Percentiles rank a stretch among this genome's conserved stretches.
Conservation (phyloP, 169 alveolate species). For the Plasmodium adleri region DNA sequence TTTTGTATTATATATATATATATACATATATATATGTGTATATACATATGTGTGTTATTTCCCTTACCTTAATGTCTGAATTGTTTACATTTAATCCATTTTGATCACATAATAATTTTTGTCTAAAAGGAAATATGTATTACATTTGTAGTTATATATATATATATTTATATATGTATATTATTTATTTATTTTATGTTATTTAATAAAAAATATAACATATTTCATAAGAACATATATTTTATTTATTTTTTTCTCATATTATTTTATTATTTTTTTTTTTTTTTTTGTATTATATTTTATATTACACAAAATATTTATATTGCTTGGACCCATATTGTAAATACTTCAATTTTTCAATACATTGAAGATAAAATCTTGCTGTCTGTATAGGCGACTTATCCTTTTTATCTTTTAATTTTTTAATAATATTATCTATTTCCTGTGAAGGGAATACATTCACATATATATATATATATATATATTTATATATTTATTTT, state of each 20-base stretch:
- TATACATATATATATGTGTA: too few species aligned
- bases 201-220: too few species aligned
- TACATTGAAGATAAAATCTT: conserved; percentile 11
- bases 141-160: background rate
- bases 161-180: background rate
- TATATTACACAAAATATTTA: conserved; percentile 24
- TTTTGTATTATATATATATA: too few species aligned
- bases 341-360: conserved; percentile 43
- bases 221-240: background rate
- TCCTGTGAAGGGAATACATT: conserved; percentile 11
- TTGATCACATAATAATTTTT: background rate
- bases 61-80: too few species aligned
- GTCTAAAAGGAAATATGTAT: background rate
- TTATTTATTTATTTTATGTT: background rate
- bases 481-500: background rate
- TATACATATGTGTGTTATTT: too few species aligned
- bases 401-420: conserved; percentile 5
- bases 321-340: conserved; percentile 58
- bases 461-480: conserved; percentile 6
- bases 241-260: background rate
- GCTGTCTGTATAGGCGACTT: background rate
- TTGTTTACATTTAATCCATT: background rate
- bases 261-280: background rate
- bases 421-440: conserved; percentile 9
- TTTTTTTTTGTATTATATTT: background rate